These are phyloP conservation scores for Cucurbitaria berberidis DNA, from an alignment of 2,329 filamentous ascomycete species.

Conservation along the genomic window DNA sequence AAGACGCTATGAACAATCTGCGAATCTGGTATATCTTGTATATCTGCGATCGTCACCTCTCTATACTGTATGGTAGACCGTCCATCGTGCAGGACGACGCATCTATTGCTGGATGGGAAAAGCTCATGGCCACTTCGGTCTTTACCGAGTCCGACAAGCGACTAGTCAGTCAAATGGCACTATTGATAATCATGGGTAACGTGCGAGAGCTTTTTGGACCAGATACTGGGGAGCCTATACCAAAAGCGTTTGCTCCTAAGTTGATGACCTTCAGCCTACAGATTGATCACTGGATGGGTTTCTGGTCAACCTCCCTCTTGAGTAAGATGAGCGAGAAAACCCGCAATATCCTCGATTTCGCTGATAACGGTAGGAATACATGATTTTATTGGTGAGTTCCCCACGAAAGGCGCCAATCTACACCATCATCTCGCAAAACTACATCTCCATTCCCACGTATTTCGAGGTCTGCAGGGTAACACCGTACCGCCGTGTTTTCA, in stretches of 20 bases:
- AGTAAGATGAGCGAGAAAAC: slow-evolving; percentile 34
- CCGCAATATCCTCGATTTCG: not conserved
- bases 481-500: slow-evolving; percentile 57
- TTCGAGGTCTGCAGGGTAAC: slow-evolving; percentile 56
- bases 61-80: slow-evolving; percentile 65
- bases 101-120: slow-evolving; percentile 64
- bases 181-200: slow-evolving; percentile 64
- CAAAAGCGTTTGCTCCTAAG: slow-evolving; percentile 59
- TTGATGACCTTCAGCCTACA: slow-evolving; percentile 50
- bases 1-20: slow-evolving; percentile 60
- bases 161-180: slow-evolving; percentile 63
- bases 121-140: slow-evolving; percentile 59
- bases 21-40: slow-evolving; percentile 66
- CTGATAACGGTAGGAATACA: slow-evolving; percentile 49
- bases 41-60: slow-evolving; percentile 70
- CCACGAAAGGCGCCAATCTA: slow-evolving; percentile 58
- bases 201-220: slow-evolving; percentile 63
- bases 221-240: slow-evolving; percentile 60
- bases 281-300: slow-evolving; percentile 60
- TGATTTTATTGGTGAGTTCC: slow-evolving; percentile 56
- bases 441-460: slow-evolving; percentile 58
- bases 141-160: slow-evolving; percentile 63
- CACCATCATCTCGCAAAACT: slow-evolving; percentile 62
- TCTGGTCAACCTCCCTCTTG: slow-evolving; percentile 54
- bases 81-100: slow-evolving; percentile 65